Base-by-base conservation (phyloP, 164 flowering plant genomes). In the Buxus sempervirens region DNA sequence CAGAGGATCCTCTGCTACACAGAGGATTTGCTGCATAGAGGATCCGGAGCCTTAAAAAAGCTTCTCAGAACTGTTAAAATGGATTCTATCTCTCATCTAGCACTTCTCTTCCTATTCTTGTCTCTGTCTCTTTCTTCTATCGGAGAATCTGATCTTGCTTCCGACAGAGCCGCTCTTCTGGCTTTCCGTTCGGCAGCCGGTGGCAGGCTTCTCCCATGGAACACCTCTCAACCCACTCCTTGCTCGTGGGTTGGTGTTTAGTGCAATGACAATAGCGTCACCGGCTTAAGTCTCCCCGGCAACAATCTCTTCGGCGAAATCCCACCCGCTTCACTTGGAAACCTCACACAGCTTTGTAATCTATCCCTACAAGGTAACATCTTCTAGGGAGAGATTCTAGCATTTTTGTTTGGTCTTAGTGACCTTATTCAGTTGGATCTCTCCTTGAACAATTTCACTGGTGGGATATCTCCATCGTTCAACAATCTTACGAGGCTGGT, bases 361-460 rank as follows among this genome's bases (percentile, higher is more conserved):
- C 75, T 93, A 12, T 89, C 85, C 66, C 72, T 93, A 60, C 94
- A 91, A 61, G 85, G 82, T 1, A 95, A 95, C 73, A 25, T 18
- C 0, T 84, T 95, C 63, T 77, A 82, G 21, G 97, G 99, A 20
- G 81, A 74, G 67, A 82, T 95, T 58, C 97, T 97, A 9, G 67
- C 42, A 14, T 68, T 74, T 24, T 13, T 92, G 36, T 83, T 78
- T 48, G n/a, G 69, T 5, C 71, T 95, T 1, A 64, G 59, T 1
- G 75, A 81, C 16, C 82, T 95, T 9, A 85, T 92, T 15, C 72
- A 96, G 26, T 71, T 95, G 14, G 84, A 88, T 72, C 79, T 95
- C 25, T 96, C 85, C 4, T 72, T 68, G 3, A 93, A 93, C 62
- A 78, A 81, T 51, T 85, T 93, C 57, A 71, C 87, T 58, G 98